These are phyloP conservation scores for Amanita fuliginea DNA, from an alignment of 768 basidiomycete species.

Conservation along the genomic window DNA sequence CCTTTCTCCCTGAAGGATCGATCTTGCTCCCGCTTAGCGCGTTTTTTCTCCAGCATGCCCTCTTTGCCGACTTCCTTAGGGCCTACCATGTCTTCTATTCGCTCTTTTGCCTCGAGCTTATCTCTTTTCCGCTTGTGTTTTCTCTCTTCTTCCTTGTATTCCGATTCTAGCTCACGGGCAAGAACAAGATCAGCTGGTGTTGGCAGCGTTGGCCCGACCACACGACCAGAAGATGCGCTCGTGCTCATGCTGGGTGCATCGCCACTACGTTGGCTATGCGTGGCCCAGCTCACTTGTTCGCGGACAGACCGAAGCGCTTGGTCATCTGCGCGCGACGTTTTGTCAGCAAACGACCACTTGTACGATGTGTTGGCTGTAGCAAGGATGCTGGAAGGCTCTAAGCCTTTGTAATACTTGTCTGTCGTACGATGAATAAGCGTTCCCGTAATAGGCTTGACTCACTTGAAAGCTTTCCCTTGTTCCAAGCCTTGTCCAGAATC, in stretches of 20 bases:
- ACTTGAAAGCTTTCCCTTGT: conserved; percentile 66
- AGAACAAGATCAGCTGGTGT: conserved; percentile 58
- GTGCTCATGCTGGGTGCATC: conserved; percentile 13
- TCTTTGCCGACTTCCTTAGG: conserved; percentile 78
- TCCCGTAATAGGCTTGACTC: conserved; percentile 11
- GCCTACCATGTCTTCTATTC: conserved; percentile 67
- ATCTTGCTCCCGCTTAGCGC: conserved; percentile 61
- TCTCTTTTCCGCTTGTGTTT: conserved; percentile 57
- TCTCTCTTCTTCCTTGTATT: conserved; percentile 41
- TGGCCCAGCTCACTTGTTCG: conserved; percentile 45
- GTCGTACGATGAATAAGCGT: conserved; percentile 6
- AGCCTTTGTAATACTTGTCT: conserved; percentile 37
- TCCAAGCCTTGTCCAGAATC: conserved; percentile 51
- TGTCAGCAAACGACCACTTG: conserved; percentile 81
- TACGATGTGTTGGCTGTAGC: conserved; percentile 70
- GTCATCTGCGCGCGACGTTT: conserved; percentile 44
- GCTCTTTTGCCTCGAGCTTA: conserved; percentile 51
- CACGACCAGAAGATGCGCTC: conserved; percentile 24
- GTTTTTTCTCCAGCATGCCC: conserved; percentile 80
- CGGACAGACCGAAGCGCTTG: conserved; percentile 49
- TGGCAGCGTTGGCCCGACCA: conserved; percentile 62
- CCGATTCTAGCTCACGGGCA: conserved; percentile 50
- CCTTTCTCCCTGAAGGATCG: conserved; percentile 65
- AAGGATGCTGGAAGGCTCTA: conserved; percentile 40
- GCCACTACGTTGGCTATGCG: conserved; percentile 16